Evolutionary conservation across 2,329 filamentous ascomycete genomes (phyloP).

Genomic region (Aspergillus puulaauensis): DNA sequence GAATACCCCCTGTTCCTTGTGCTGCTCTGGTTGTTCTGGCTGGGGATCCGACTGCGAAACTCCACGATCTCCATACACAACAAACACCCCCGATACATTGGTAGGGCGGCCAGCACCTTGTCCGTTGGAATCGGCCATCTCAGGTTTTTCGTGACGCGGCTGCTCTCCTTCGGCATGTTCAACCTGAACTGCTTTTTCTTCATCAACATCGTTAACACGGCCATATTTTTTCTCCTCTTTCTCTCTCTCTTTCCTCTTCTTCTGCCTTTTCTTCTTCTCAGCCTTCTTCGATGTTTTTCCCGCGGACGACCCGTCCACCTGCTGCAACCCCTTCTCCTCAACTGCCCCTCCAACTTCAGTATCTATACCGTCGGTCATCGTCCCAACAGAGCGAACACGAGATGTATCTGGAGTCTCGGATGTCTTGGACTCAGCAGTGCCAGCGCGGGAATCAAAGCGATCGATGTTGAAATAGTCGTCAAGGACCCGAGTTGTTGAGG

Average conservation of each 20-base stretch:
- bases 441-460: slow-evolving; percentile 1
- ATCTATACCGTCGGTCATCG: neutral
- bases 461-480: slow-evolving; percentile 14
- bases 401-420: neutral
- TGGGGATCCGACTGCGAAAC: neutral
- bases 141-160: too few species aligned
- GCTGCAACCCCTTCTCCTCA: slow-evolving; percentile 1
- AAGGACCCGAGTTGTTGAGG: neutral
- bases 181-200: neutral
- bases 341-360: neutral
- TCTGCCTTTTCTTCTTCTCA: slow-evolving; percentile 7
- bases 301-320: slow-evolving; percentile 11
- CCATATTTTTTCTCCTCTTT: neutral
- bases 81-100: neutral
- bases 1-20: neutral
- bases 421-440: neutral
- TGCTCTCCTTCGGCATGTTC: neutral
- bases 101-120: neutral
- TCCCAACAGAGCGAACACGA: neutral
- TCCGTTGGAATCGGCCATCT: neutral
- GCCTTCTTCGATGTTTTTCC: slow-evolving; percentile 12
- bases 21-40: neutral
- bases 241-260: slow-evolving; percentile 7
- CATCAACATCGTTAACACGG: neutral
- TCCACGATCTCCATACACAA: neutral